Base-by-base conservation (phyloP, 257 asterid genomes). In the Solanum medicagineum region DNA sequence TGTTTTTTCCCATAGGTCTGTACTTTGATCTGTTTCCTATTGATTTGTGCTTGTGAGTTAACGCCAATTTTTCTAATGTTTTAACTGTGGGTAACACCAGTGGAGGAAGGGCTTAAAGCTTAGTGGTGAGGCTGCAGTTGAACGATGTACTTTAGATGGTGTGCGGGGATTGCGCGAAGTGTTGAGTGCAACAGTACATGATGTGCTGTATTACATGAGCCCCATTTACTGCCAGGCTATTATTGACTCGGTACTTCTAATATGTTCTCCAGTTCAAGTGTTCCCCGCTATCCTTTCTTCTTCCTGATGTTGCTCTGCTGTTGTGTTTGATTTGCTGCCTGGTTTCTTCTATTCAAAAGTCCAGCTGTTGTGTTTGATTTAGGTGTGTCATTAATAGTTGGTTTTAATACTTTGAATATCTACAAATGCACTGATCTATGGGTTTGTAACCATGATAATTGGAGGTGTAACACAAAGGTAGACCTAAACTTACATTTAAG, bases 181-280 rank as follows among this genome's bases (percentile, higher is more conserved):
- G 94, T 87, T 96, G 91, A 93, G 99, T 92, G 99, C 97, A 57
- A 95, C 99, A 51, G 99, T 96, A 90, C 99, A 96, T 89, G 99
- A 96, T 88, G 96, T 96, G 87, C 90, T 96, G 86, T 96, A 95
- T 90, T 96, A 96, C 89, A 96, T 96, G 99, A 96, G 99, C 91
- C 99, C 99, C 83, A 94, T 95, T 87, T 91, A 95, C 91, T 96
- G 99, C 89, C 99, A 96, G 92, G 94, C 93, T 82, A 95, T 96
- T 86, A 95, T 96, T 85, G 91, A 96, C 89, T 96, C 99, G 92
- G 99, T 96, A 93, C 69, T 85, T 55, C 36, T 40, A 36, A 36
- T 59, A 73, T 79, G 54, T 86, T 66, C 70, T 85, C 75, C 70
- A 65, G 36, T 77, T 44, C 47, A 47, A 63, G 47, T 80, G 20